Evolutionary conservation across 768 basidiomycete species (phyloP).

Genomic region (Cystobasidiopsis lactophilus): DNA sequence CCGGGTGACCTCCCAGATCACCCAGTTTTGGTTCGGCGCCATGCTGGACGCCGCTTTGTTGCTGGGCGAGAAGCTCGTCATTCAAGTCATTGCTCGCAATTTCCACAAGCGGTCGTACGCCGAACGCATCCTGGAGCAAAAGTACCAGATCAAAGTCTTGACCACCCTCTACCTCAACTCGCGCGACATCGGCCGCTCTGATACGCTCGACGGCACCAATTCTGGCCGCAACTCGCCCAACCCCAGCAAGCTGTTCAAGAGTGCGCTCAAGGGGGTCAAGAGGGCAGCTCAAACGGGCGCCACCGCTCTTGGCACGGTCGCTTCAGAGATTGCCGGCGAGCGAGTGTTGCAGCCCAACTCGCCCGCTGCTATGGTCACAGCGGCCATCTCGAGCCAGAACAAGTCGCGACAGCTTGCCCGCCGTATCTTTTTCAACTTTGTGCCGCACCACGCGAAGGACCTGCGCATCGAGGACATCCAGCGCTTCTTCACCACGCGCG

Average conservation of each 20-base stretch:
- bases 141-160: constrained; percentile 48
- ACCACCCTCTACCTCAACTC: constrained; percentile 60
- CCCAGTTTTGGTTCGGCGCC: constrained; percentile 36
- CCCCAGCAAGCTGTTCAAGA: constrained; percentile 44
- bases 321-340: constrained; percentile 39
- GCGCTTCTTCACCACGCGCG: constrained; percentile 42
- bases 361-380: constrained; percentile 54
- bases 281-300: constrained; percentile 60
- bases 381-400: constrained; percentile 54
- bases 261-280: constrained; percentile 46
- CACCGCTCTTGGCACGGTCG: constrained; percentile 44
- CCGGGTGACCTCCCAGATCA: constrained; percentile 35
- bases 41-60: constrained; percentile 27
- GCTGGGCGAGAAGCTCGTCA: constrained; percentile 58
- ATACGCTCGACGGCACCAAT: constrained; percentile 34
- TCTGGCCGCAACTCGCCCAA: constrained; percentile 28
- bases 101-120: constrained; percentile 28
- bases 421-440: constrained; percentile 67
- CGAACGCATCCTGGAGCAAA: constrained; percentile 67
- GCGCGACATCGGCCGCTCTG: constrained; percentile 44
- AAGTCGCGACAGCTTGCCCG: constrained; percentile 57
- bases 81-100: constrained; percentile 33
- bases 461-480: constrained; percentile 47
- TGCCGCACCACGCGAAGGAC: constrained; percentile 36
- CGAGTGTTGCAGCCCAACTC: constrained; percentile 67